Conservation (phyloP, 148 eudicot species). For the Tetragonia tetragonoides region DNA sequence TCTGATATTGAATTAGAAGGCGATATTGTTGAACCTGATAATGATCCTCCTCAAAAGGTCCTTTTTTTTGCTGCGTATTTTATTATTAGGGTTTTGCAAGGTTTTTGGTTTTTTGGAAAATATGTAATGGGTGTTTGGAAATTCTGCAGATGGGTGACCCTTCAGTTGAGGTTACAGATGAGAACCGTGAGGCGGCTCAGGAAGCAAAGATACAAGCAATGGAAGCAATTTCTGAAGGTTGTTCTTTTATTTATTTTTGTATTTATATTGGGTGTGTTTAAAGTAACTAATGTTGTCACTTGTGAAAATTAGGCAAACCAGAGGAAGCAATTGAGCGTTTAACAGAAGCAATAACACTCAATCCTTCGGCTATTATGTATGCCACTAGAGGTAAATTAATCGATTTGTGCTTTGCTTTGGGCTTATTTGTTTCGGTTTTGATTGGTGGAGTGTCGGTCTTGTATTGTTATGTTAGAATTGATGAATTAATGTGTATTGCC, state of each 20-base stretch:
- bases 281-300: not conserved
- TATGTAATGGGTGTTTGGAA: not conserved
- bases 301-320: conserved; percentile 51
- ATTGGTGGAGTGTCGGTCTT: not conserved
- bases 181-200: conserved; percentile 73
- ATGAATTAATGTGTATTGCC: not conserved
- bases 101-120: too few species aligned
- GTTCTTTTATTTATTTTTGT: not conserved
- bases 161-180: conserved; percentile 79
- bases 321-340: conserved; percentile 77
- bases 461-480: not conserved
- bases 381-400: conserved; percentile 67
- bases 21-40: conserved; percentile 81
- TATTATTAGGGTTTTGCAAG: not conserved
- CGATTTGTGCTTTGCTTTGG: not conserved
- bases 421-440: not conserved
- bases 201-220: conserved; percentile 63
- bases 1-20: conserved; percentile 91
- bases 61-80: not conserved
- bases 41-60: conserved; percentile 89
- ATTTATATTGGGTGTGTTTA: not conserved
- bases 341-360: conserved; percentile 75
- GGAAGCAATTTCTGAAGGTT: conserved; percentile 80
- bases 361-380: conserved; percentile 92
- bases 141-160: conserved; percentile 80